Evolutionary conservation across 2,329 filamentous ascomycete species (phyloP).

Genomic region (Polychaeton citri): DNA sequence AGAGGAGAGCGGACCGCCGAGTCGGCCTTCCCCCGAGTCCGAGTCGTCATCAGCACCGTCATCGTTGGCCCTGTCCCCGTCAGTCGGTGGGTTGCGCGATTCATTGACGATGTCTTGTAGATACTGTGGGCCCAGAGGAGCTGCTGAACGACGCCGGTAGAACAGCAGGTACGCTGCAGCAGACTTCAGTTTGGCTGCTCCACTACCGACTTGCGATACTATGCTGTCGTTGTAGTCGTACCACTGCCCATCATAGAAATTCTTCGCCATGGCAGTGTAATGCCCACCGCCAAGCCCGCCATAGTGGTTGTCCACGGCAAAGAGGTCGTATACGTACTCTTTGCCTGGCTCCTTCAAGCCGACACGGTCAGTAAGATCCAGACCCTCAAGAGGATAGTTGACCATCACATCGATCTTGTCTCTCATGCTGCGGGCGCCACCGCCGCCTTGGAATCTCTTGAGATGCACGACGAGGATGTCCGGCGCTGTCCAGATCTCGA

Average conservation of each 20-base stretch:
- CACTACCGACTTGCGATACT: slow-evolving; percentile 9
- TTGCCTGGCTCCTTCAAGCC: slow-evolving; percentile 70
- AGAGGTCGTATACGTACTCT: slow-evolving; percentile 76
- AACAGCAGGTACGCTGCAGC: slow-evolving; percentile 83
- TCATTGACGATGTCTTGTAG: slow-evolving; percentile 58
- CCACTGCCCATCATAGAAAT: slow-evolving; percentile 80
- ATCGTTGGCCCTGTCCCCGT: slow-evolving; percentile 16
- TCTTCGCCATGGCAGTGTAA: slow-evolving; percentile 89
- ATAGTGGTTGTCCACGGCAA: slow-evolving; percentile 92
- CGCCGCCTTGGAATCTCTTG: slow-evolving; percentile 60
- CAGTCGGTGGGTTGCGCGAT: slow-evolving; percentile 40
- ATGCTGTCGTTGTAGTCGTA: slow-evolving; percentile 87
- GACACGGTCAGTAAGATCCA: slow-evolving; percentile 71
- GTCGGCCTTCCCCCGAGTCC: slow-evolving; percentile 35
- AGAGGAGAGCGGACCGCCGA: slow-evolving; percentile 61
- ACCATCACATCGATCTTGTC: slow-evolving; percentile 88
- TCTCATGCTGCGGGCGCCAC: slow-evolving; percentile 63
- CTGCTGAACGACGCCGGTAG: slow-evolving; percentile 72
- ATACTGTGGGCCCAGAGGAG: slow-evolving; percentile 64
- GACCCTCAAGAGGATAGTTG: slow-evolving; percentile 77
- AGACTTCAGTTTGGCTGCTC: slow-evolving; percentile 28
- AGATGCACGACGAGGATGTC: slow-evolving; percentile 92
- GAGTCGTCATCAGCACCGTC: slow-evolving; percentile 27
- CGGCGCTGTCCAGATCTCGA: slow-evolving; percentile 92
- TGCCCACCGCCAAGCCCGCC: slow-evolving; percentile 88